Evolutionary conservation across 176 grass and related monocot genomes (phyloP).

Genomic region (Sorghum bicolor): Sorghum_bicolor_NCBIv3 NC_012875.2:59556001-59556500

Average conservation of each 20-base stretch:
- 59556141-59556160: background rate
- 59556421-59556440: conserved; percentile 65
- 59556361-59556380: conserved; percentile 79
- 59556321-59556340: conserved; percentile 32
- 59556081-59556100: background rate
- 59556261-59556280: background rate
- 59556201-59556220: background rate
- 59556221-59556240: background rate
- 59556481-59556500: conserved; percentile 65
- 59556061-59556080: no score
- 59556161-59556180: background rate
- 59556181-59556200: background rate
- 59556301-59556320: background rate
- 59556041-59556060: background rate
- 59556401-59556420: conserved; percentile 88
- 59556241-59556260: background rate
- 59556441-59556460: conserved; percentile 68
- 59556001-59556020: background rate
- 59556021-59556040: background rate
- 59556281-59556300: background rate
- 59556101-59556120: background rate
- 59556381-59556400: conserved; percentile 72
- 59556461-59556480: conserved; percentile 65
- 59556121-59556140: background rate
- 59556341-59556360: conserved; percentile 54